Evolutionary conservation across 2,329 filamentous ascomycete genomes (phyloP).

Genomic region (Pseudonectria foliicola): DNA sequence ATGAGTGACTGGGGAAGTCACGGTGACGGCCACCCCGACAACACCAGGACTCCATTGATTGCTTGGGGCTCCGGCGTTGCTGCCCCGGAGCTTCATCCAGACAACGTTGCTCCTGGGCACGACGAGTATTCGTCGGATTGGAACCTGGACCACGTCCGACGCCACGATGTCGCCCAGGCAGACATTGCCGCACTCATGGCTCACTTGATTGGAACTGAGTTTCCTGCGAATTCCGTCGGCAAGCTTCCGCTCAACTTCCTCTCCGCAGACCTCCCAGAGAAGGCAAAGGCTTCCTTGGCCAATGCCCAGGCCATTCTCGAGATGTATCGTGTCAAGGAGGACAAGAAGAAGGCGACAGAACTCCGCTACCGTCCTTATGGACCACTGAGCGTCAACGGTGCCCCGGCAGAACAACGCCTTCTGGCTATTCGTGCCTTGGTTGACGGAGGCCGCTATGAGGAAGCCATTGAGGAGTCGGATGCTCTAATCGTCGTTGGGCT

Average conservation of each 20-base stretch:
- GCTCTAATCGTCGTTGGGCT: constrained; percentile 70
- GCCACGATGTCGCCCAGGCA: constrained; percentile 89
- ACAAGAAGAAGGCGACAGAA: constrained; percentile 67
- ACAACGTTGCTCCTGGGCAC: constrained; percentile 65
- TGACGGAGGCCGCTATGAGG: constrained; percentile 55
- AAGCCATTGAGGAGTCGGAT: constrained; percentile 73
- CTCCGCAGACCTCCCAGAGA: constrained; percentile 62
- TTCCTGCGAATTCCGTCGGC: constrained; percentile 93
- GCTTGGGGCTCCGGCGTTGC: constrained; percentile 91
- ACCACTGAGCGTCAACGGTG: constrained; percentile 56
- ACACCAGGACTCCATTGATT: constrained; percentile 88
- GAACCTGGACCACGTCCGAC: constrained; percentile 69
- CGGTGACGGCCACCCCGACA: constrained; percentile 94
- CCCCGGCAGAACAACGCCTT: constrained; percentile 60
- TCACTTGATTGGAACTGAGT: constrained; percentile 79
- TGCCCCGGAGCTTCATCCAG: constrained; percentile 53
- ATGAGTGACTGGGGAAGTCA: constrained; percentile 99
- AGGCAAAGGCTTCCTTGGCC: constrained; percentile 75
- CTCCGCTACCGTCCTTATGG: constrained; percentile 72
- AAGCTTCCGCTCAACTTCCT: constrained; percentile 82
- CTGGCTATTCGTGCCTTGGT: constrained; percentile 63
- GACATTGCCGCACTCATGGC: constrained; percentile 95
- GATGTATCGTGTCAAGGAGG: constrained; percentile 94
- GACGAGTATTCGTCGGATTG: constrained; percentile 90
- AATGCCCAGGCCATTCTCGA: constrained; percentile 86